Evolutionary conservation across 768 basidiomycete genomes (phyloP).

Genomic region (Panaeolus papilionaceus): DNA sequence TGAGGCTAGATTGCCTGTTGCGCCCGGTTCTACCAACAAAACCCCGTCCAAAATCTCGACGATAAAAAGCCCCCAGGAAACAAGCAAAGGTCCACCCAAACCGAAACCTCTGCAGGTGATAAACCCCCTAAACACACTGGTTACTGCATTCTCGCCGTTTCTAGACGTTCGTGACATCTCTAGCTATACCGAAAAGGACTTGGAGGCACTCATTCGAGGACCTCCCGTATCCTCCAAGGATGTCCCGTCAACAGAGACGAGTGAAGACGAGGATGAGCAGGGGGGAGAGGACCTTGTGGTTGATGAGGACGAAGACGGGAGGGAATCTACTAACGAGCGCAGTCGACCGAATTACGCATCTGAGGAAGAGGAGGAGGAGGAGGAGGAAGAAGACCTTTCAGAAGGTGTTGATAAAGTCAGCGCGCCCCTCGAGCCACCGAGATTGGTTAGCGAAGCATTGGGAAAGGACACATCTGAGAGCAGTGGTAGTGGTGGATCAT

Average conservation of each 20-base stretch:
- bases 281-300: slow-evolving; percentile 43
- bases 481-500: not conserved
- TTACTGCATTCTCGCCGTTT: slow-evolving; percentile 17
- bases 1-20: not conserved
- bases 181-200: slow-evolving; percentile 36
- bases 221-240: slow-evolving; percentile 39
- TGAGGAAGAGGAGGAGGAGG: slow-evolving; percentile 44
- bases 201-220: slow-evolving; percentile 46
- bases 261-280: slow-evolving; percentile 45
- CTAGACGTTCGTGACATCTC: slow-evolving; percentile 27
- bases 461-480: not conserved
- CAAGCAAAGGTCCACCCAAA: not conserved
- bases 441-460: not conserved
- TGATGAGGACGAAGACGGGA: slow-evolving; percentile 35
- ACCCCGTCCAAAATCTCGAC: not conserved
- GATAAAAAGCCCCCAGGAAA: not conserved
- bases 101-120: not conserved
- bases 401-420: slow-evolving; percentile 16
- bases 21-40: not conserved
- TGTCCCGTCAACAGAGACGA: slow-evolving; percentile 46
- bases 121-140: slow-evolving; percentile 1
- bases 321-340: slow-evolving; percentile 22
- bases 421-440: slow-evolving; percentile 2
- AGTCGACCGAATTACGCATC: slow-evolving; percentile 38
- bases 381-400: slow-evolving; percentile 33